Evolutionary conservation across 2,329 filamentous ascomycete genomes (phyloP).

Genomic region (Diplodia mutila): DNA sequence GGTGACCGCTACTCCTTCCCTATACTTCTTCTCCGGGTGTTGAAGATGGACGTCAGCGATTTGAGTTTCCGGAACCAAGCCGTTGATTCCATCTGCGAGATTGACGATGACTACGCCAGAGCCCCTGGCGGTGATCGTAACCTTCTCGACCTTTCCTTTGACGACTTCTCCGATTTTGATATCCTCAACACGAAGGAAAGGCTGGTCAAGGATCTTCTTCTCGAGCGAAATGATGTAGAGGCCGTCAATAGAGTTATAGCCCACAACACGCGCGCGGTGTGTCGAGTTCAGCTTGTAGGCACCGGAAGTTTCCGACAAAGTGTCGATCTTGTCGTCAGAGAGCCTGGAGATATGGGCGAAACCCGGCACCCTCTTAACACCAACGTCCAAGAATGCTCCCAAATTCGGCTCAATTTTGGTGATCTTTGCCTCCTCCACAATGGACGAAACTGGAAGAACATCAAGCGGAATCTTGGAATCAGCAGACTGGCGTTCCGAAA

Average conservation of each 20-base stretch:
- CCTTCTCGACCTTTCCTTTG: constrained; percentile 80
- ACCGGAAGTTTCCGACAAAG: constrained; percentile 74
- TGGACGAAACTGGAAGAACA: constrained; percentile 70
- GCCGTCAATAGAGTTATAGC: constrained; percentile 86
- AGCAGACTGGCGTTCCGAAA: constrained; percentile 52
- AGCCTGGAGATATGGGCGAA: constrained; percentile 96
- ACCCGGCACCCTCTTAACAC: constrained; percentile 69
- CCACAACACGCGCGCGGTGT: constrained; percentile 80
- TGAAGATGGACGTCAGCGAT: constrained; percentile 85
- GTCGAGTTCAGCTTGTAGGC: constrained; percentile 76
- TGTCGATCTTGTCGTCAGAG: constrained; percentile 86
- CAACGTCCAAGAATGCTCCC: constrained; percentile 79
- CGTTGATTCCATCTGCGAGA: constrained; percentile 82
- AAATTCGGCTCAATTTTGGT: constrained; percentile 77
- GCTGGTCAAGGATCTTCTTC: constrained; percentile 78
- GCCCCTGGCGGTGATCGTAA: constrained; percentile 77
- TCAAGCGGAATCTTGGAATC: constrained; percentile 57
- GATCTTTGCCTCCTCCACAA: constrained; percentile 77
- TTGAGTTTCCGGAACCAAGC: constrained; percentile 86
- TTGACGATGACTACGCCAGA: constrained; percentile 81
- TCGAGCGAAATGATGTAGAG: constrained; percentile 85
- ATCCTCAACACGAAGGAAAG: constrained; percentile 90
- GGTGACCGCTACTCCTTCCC: constrained; percentile 81
- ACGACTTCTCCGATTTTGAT: constrained; percentile 80
- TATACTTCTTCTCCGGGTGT: constrained; percentile 95